Evolutionary conservation across 148 eudicot genomes (phyloP).

Genomic region (Rhododendron griersonianum): DNA sequence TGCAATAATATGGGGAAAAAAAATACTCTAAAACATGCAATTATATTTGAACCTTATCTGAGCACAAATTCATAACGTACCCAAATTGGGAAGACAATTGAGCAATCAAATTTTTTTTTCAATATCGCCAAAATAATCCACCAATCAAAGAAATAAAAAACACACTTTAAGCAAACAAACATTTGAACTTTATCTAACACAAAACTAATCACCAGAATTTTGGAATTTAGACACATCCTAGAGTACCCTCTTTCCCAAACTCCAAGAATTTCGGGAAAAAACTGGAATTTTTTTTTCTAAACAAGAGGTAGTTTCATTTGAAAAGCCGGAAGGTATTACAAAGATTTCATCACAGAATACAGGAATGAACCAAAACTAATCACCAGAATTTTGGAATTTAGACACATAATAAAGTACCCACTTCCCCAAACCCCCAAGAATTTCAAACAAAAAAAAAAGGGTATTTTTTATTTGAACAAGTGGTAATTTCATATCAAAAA

Average conservation of each 20-base stretch:
- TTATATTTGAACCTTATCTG: not conserved
- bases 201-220: not conserved
- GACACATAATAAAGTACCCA: not conserved
- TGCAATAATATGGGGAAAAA: not conserved
- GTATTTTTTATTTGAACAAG: not conserved
- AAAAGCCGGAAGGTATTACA: too few species aligned
- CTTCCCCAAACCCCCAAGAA: not conserved
- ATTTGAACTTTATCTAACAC: not conserved
- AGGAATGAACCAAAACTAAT: too few species aligned
- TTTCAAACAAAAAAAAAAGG: too few species aligned
- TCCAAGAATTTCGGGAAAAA: not conserved
- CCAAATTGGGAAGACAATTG: not conserved
- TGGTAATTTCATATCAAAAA: too few species aligned
- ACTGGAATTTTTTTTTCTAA: too few species aligned
- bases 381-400: not conserved
- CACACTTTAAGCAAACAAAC: not conserved
- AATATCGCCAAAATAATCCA: not conserved
- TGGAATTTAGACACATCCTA: not conserved
- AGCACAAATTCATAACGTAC: not conserved
- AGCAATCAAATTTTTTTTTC: not conserved
- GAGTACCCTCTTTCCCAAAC: not conserved
- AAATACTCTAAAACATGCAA: not conserved
- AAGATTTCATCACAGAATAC: too few species aligned
- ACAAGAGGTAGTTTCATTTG: too few species aligned
- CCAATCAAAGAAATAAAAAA: not conserved